Conservation (phyloP, 352 stramenopile genomes). For the Thalassiosira hispida region DNA sequence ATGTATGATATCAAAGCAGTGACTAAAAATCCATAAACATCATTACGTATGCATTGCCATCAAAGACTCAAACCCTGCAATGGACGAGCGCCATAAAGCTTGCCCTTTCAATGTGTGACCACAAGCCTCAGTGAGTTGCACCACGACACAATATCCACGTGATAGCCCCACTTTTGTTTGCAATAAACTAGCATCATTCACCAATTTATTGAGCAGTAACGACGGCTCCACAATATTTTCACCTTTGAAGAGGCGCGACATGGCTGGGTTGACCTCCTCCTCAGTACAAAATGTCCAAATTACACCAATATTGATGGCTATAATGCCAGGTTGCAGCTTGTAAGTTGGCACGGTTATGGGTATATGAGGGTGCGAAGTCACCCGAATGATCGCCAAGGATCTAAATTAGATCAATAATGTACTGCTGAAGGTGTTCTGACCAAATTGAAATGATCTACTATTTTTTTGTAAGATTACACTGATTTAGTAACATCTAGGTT, state of each 20-base stretch:
- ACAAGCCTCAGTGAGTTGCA: conserved; percentile 71
- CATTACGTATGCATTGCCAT: conserved; percentile 19
- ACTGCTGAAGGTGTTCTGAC: no score
- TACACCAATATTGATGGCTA: conserved; percentile 29
- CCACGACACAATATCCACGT: conserved; percentile 74
- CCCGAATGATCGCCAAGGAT: no score
- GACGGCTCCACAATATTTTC: background rate
- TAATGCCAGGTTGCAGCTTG: conserved; percentile 84
- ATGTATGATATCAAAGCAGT: no score
- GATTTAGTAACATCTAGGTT: no score
- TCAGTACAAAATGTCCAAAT: conserved; percentile 29
- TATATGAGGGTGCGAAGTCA: no score
- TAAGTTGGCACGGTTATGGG: conserved; percentile 86
- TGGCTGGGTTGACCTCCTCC: conserved; percentile 36
- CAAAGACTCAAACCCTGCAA: conserved; percentile 57
- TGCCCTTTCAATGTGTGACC: conserved; percentile 77
- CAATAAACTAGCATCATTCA: conserved; percentile 6
- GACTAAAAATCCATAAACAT: background rate
- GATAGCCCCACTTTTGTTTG: conserved; percentile 44
- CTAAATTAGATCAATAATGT: no score
- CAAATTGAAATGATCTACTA: no score
- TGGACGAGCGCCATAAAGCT: conserved; percentile 65
- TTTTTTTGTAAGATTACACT: no score
- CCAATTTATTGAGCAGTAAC: background rate
- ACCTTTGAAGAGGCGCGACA: background rate